Evolutionary conservation across 192 early-diverging fungal species (phyloP), one percentile per base, ranked within the genome.

Genomic region (Linnemannia elongata): DNA sequence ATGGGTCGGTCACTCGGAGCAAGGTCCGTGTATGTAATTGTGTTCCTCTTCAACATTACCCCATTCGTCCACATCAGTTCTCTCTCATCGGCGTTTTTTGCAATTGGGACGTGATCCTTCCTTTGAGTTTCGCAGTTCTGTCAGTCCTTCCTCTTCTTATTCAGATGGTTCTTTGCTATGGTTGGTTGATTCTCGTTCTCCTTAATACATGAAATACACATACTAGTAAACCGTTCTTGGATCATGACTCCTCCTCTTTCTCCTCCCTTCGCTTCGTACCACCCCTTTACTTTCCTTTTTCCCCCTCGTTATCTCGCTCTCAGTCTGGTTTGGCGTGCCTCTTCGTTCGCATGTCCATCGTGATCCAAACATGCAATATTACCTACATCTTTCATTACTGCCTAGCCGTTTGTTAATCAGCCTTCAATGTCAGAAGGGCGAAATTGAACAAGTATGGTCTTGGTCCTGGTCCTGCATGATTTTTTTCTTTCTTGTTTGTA

Each of bases 401-500:
- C 60, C 9, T 66, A 33, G 60, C 60, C 60, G 60, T 63, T 63
- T 66, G 60, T 66, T 66, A 60, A 60, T 60, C 57, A 0, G 24
- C 60, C 27, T 24, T 27, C 60, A 66, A 35, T 66, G 60, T 66
- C 60, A 66, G 60, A 66, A 66, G 60, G 30, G 7, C n/a, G 27
- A 66, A 52, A 33, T 27, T 4, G 60, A 66, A 15, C 10, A 66
- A 33, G 47, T 18, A 52, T 22, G 17, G 49, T 20, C 24, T 9
- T 66, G 27, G 60, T 20, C 24, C 22, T 66, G 60, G 60, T 66
- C 60, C 60, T 66, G 60, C 60, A 66, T 66, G 60, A 66, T 66
- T 66, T 66, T 27, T 63, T 57, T 24, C 17, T 49, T 57, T 57
- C n/a, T n/a, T 57, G 24, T 18, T 24, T 55, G 52, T 55, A 2